These are phyloP conservation scores for Tanacetum coccineum DNA, from an alignment of 129 eudicot species.

Conservation along the genomic window DNA sequence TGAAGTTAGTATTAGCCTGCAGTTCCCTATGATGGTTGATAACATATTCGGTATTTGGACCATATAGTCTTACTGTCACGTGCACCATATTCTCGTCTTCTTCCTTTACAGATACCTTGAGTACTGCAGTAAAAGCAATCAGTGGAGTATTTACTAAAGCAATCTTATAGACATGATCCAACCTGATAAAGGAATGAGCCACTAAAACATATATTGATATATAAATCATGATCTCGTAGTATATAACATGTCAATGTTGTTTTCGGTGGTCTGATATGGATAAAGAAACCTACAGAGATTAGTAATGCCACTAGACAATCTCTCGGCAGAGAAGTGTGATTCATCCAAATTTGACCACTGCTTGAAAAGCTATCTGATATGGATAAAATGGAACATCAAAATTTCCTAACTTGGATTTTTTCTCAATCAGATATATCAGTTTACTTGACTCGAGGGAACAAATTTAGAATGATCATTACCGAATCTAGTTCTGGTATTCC, in stretches of 20 bases:
- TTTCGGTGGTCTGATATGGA: not conserved
- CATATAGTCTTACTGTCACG: conserved; percentile 75
- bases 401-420: too few relatives aligned
- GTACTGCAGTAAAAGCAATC: conserved; percentile 44
- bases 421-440: too few relatives aligned
- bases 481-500: too few relatives aligned
- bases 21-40: conserved; percentile 82
- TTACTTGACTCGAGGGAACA: too few relatives aligned
- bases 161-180: too few relatives aligned
- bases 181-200: too few relatives aligned
- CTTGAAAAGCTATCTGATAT: too few relatives aligned
- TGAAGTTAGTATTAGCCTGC: conserved; percentile 42
- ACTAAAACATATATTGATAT: too few relatives aligned
- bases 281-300: conserved; percentile 56
- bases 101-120: conserved; percentile 80
- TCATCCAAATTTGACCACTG: conserved; percentile 78
- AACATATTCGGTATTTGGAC: conserved; percentile 95
- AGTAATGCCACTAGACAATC: conserved; percentile 91
- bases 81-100: conserved; percentile 42
- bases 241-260: too few relatives aligned
- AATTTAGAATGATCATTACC: too few relatives aligned
- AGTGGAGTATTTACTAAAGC: not conserved
- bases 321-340: conserved; percentile 54
- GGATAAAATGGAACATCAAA: too few relatives aligned
- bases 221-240: too few relatives aligned